phyloP scores from a whole-genome alignment of 148 eudicot genomes.

The Tetragonia tetragonoides region DNA sequence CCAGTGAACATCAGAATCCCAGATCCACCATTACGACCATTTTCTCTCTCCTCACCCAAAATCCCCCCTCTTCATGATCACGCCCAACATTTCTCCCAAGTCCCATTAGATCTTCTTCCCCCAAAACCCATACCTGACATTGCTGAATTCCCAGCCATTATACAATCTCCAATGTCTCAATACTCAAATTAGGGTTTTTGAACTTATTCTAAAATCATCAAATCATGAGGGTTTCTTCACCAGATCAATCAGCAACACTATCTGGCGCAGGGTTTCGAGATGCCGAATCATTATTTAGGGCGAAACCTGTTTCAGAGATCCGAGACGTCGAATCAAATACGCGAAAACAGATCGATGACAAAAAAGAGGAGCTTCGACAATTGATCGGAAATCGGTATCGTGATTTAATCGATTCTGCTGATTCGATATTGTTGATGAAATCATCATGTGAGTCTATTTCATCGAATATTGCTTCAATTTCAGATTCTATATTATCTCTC shows the following conservation, averaged over 20 bases:
- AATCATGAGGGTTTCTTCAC: slow-evolving; percentile 28
- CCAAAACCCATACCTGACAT: neutral
- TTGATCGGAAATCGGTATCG: slow-evolving; percentile 82
- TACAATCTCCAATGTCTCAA: neutral
- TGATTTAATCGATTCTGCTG: slow-evolving; percentile 91
- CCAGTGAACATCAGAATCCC: too few species aligned
- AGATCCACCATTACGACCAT: too few species aligned
- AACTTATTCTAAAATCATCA: neutral
- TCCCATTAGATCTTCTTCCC: neutral
- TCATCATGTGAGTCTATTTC: slow-evolving; percentile 75
- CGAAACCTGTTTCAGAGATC: slow-evolving; percentile 60
- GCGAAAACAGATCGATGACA: slow-evolving; percentile 75
- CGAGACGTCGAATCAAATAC: slow-evolving; percentile 56
- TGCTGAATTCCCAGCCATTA: neutral
- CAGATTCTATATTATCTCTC: slow-evolving; percentile 37
- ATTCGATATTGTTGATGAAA: slow-evolving; percentile 77
- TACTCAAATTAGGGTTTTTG: slow-evolving; percentile 24
- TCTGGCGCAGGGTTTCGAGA: slow-evolving; percentile 36
- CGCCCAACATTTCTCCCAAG: too few species aligned
- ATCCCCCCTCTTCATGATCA: too few species aligned
- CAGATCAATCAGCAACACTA: slow-evolving; percentile 30
- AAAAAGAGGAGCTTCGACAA: slow-evolving; percentile 88
- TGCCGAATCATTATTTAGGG: slow-evolving; percentile 47
- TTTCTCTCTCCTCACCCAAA: too few species aligned
- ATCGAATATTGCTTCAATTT: slow-evolving; percentile 45